Base-by-base conservation (phyloP, 2,329 filamentous ascomycete genomes). In the Cryphonectria nitschkei region DNA sequence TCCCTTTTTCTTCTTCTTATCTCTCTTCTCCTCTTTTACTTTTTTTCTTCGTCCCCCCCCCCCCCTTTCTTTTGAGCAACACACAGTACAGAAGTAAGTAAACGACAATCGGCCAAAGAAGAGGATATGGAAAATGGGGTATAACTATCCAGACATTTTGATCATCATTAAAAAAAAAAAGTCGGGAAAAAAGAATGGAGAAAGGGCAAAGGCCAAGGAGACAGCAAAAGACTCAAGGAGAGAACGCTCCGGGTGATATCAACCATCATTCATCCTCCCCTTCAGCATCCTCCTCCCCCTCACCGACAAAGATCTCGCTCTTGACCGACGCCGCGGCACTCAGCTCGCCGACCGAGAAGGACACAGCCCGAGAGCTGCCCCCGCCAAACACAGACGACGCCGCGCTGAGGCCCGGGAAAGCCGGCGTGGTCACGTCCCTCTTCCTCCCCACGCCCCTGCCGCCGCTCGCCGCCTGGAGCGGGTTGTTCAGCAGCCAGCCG, bases 401-500 rank as follows among this genome's bases (percentile, higher is more conserved):
- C 11, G 46, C 46, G 43, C 54, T 60, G 34, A 32, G 43, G 46
- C 58, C 61, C 22, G 61, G 52, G 13, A 67, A 67, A 11, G 63
- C n/a, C 16, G 63, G 34, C 22, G 69, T 14, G 29, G 66, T 34
- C 9, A 54, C 60, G 50, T 56, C 60, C 67, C 67, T 68, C 67
- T 68, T 69, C 61, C 71, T 61, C 1, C 67, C 71, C 3, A 70
- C 62, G 2, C 65, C 46, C 5, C 68, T 41, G 43, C 70, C 61
- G 46, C 72, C 70, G 50, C 70, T 62, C 1, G 70, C 70, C 61
- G 70, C 43, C 52, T 65, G 64, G 26, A 83, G 72, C 22, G 76
- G 75, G 43, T 79, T 77, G 68, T 78, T 80, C 29, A 80, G 75
- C 74, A 76, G 75, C 81, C 82, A 84, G 43, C 39, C 54, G 5